These are phyloP conservation scores for Histomonas meleagridis DNA, from an alignment of 208 protist genomes.

Conservation along the genomic window DNA sequence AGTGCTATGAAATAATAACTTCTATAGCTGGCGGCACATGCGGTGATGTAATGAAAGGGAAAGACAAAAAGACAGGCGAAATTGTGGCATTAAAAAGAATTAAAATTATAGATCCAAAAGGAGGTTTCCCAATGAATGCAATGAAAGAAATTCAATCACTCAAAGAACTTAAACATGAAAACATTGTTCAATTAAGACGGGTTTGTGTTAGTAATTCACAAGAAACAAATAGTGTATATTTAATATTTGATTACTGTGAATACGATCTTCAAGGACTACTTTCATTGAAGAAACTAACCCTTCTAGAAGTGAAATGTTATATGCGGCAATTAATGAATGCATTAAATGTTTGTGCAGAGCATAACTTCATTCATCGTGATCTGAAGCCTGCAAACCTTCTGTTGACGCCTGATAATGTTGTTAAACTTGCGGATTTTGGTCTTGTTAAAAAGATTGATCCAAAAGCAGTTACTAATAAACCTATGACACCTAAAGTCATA, in stretches of 20 bases:
- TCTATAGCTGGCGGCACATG: neutral
- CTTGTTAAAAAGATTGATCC: neutral
- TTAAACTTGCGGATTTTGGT: slow-evolving; percentile 23
- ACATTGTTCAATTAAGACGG: neutral
- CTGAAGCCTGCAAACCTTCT: slow-evolving; percentile 37
- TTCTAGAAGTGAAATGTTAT: neutral
- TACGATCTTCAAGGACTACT: neutral
- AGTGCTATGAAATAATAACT: no score
- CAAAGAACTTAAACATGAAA: neutral
- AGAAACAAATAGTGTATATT: neutral
- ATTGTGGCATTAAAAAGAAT: slow-evolving; percentile 8
- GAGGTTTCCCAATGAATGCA: neutral
- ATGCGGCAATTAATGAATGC: neutral
- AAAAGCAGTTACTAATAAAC: neutral
- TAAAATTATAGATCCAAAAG: neutral
- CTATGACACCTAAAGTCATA: neutral
- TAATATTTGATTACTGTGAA: slow-evolving; percentile 1
- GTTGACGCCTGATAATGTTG: neutral
- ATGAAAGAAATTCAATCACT: neutral
- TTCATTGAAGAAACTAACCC: neutral
- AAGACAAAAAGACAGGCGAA: neutral
- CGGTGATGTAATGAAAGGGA: neutral
- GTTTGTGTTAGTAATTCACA: neutral
- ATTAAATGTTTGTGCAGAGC: neutral
- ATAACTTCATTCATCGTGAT: slow-evolving; percentile 22